Evolutionary conservation across 2,329 filamentous ascomycete species (phyloP), one percentile per base, ranked within the genome.

Genomic region (Aspergillus awamori): DNA sequence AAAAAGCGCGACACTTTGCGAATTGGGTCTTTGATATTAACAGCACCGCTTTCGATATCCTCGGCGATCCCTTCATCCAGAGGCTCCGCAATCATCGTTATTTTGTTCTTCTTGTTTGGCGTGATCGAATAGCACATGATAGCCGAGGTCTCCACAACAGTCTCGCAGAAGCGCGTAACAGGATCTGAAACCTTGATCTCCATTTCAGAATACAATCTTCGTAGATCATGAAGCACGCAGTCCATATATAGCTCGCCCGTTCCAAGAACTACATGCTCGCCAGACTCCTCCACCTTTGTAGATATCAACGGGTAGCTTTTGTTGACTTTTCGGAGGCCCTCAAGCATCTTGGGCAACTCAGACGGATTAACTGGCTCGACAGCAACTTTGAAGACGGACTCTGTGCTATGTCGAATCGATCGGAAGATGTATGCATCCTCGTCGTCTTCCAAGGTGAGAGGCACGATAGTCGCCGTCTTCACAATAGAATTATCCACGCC

Each of bases 181-280:
- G 95, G 95, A 74, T 99, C 95, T 0, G 95, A 99, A 53, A 99
- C 92, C 79, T 98, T 98, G 79, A 99, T 91, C 76, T 99, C 95
- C 95, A 99, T 99, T 71, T 98, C 94, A 13, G 95, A 93, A 74
- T 97, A 99, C n/a, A 98, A 79, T 43, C 89, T 87, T 57, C 95
- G 90, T 51, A 99, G 84, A 74, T 99, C 95, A 76, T 99, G 95
- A 49, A 99, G 84, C 3, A 99, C 94, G 71, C 95, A 99, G 76
- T 99, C 95, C 93, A 99, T 98, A 81, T 99, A 99, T n/a, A 99
- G 83, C 76, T 99, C 95, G 62, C 95, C 95, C 0, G 95, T 99
- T 24, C 95, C 95, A 4, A 99, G 86, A 51, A 99, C 85, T 66
- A 99, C 89, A 74, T 99, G 95, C 77, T 99, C 95, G 54, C 95